Percentiles rank a stretch among this genome's conserved stretches.
Conservation (phyloP, 768 basidiomycete genomes). For the Termitomyces titanicus region DNA sequence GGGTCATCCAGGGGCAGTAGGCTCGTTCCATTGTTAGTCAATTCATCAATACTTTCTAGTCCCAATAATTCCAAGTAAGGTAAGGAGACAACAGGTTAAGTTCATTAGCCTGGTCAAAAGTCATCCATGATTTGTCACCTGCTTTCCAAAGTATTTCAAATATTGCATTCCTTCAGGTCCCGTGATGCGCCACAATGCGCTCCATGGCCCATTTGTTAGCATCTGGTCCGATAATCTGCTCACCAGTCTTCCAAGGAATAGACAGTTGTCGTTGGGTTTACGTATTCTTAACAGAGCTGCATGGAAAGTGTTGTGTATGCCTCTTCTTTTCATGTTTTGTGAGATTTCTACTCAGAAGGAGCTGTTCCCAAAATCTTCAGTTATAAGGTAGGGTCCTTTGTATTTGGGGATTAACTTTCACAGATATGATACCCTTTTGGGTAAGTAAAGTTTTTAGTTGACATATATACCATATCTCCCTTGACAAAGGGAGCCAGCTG, state of each 20-base stretch:
- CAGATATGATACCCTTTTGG: neutral
- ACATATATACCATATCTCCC: too few species aligned
- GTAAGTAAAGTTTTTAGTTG: neutral
- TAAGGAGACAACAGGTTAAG: neutral
- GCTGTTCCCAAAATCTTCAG: neutral
- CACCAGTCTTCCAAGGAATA: too few species aligned
- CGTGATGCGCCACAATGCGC: neutral
- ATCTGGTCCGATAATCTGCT: neutral
- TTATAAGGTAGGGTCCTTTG: neutral
- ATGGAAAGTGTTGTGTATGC: neutral
- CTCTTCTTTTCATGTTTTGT: conserved; percentile 15
- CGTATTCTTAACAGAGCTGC: too few species aligned
- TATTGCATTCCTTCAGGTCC: neutral
- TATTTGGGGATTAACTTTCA: neutral
- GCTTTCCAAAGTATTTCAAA: neutral
- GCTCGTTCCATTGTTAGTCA: neutral
- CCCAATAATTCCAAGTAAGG: neutral
- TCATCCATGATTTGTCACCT: neutral
- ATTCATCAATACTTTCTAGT: neutral
- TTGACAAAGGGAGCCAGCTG: neutral
- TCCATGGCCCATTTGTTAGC: neutral
- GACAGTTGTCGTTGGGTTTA: too few species aligned
- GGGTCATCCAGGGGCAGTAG: neutral
- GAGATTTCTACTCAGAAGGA: neutral
- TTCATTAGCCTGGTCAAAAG: neutral